Conservation (phyloP, 2,329 filamentous ascomycete species). For the Leptographium galeiforme region DNA sequence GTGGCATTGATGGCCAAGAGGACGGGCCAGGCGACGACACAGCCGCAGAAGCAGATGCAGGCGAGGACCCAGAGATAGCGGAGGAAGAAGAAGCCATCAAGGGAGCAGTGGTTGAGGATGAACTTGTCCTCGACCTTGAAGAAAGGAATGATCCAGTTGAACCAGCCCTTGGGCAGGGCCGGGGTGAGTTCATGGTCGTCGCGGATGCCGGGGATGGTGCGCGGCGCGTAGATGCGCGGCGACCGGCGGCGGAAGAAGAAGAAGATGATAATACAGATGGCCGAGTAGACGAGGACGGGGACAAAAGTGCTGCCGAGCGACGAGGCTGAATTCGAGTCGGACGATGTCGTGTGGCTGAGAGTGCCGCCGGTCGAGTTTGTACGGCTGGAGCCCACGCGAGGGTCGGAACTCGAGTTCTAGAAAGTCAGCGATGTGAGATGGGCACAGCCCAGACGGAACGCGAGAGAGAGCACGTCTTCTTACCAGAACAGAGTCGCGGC, state of each 20-base stretch:
- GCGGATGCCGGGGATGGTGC: conserved; percentile 35
- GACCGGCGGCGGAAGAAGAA: conserved; percentile 32
- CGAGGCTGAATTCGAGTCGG: conserved; percentile 25
- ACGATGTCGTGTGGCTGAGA: conserved; percentile 19
- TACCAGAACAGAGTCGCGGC: conserved; percentile 2
- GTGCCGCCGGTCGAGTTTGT: conserved; percentile 26
- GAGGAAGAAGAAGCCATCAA: conserved; percentile 81
- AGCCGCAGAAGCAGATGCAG: conserved; percentile 68
- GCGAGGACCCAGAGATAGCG: conserved; percentile 69
- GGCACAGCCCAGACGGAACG: background rate
- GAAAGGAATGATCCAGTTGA: conserved; percentile 50
- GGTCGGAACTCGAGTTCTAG: conserved; percentile 22
- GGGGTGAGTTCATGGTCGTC: conserved; percentile 41
- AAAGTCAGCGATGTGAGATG: background rate
- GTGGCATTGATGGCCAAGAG: conserved; percentile 75
- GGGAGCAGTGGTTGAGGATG: conserved; percentile 70
- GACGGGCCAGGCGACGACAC: conserved; percentile 72
- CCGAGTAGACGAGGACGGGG: conserved; percentile 35
- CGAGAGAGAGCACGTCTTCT: background rate
- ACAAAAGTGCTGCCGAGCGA: conserved; percentile 36
- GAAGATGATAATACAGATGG: conserved; percentile 37
- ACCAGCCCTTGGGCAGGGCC: conserved; percentile 38
- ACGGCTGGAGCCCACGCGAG: conserved; percentile 28
- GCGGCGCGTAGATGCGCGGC: conserved; percentile 41
- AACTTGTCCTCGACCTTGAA: conserved; percentile 59